These are phyloP conservation scores for Phylloporus arenicola DNA, from an alignment of 768 basidiomycete species.

Conservation along the genomic window DNA sequence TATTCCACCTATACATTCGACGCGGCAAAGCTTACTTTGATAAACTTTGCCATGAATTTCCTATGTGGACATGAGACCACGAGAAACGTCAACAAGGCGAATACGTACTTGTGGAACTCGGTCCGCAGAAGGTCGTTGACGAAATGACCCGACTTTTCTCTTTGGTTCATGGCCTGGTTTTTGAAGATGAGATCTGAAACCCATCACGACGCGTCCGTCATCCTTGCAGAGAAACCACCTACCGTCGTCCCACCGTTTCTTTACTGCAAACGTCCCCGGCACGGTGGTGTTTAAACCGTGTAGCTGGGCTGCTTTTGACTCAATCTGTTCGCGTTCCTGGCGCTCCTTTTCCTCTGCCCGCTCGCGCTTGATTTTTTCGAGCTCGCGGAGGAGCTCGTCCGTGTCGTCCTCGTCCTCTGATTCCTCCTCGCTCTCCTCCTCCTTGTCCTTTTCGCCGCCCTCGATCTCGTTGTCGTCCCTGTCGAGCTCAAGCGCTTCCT, in stretches of 20 bases:
- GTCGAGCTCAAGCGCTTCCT: conserved; percentile 83
- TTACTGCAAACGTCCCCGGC: conserved; percentile 85
- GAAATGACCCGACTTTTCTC: conserved; percentile 69
- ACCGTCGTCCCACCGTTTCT: conserved; percentile 96
- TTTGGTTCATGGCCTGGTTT: conserved; percentile 81
- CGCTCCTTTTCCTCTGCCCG: conserved; percentile 89
- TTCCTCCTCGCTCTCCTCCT: conserved; percentile 45
- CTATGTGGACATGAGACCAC: conserved; percentile 35
- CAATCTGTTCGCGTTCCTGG: conserved; percentile 71
- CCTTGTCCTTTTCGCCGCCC: conserved; percentile 33
- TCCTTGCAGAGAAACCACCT: conserved; percentile 18
- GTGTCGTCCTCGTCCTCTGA: conserved; percentile 64
- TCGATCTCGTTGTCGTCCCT: conserved; percentile 69
- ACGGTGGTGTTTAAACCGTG: conserved; percentile 69
- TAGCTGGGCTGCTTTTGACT: conserved; percentile 55
- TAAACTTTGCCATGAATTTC: conserved; percentile 91
- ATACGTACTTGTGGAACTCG: conserved; percentile 83
- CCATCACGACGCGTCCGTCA: neutral
- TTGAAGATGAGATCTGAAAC: conserved; percentile 90
- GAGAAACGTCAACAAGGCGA: neutral
- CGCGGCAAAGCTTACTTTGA: conserved; percentile 50
- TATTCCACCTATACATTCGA: neutral
- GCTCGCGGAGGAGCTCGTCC: conserved; percentile 87
- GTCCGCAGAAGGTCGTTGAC: conserved; percentile 94
- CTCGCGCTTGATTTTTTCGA: conserved; percentile 98